These are phyloP conservation scores for Fusarium humuli DNA, from an alignment of 2,329 filamentous ascomycete genomes.

Conservation along the genomic window DNA sequence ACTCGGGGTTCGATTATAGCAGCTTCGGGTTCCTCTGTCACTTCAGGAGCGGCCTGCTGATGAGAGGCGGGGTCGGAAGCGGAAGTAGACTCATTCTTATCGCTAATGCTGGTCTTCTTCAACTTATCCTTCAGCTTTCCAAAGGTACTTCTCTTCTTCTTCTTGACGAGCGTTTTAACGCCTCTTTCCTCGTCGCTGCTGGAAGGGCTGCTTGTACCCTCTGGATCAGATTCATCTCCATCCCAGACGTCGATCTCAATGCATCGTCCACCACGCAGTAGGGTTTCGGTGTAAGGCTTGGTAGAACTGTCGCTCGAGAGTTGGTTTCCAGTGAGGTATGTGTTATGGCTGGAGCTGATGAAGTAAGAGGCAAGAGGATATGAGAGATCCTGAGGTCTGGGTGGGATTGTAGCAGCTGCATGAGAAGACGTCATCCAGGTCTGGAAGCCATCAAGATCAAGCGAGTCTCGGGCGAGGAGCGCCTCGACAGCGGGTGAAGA, in stretches of 20 bases:
- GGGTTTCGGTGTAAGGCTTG: slow-evolving; percentile 85
- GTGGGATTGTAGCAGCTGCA: slow-evolving; percentile 57
- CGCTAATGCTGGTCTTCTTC: slow-evolving; percentile 61
- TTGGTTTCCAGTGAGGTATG: slow-evolving; percentile 90
- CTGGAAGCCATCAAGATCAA: slow-evolving; percentile 64
- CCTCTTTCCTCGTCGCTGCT: slow-evolving; percentile 63
- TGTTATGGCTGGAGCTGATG: slow-evolving; percentile 95
- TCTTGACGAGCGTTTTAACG: slow-evolving; percentile 60
- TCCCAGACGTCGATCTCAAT: slow-evolving; percentile 98
- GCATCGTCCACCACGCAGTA: slow-evolving; percentile 87
- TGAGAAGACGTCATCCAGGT: slow-evolving; percentile 67
- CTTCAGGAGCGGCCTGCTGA: slow-evolving; percentile 22
- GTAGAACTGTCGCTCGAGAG: slow-evolving; percentile 88
- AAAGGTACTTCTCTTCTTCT: slow-evolving; percentile 67
- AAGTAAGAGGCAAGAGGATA: slow-evolving; percentile 91
- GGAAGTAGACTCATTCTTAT: slow-evolving; percentile 42
- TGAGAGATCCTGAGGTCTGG: slow-evolving; percentile 66
- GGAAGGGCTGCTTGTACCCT: slow-evolving; percentile 48
- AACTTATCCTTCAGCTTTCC: slow-evolving; percentile 72
- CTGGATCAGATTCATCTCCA: slow-evolving; percentile 78
- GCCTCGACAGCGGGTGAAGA: slow-evolving; percentile 46
- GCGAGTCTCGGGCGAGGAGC: slow-evolving; percentile 48
- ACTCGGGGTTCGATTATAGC: slow-evolving; percentile 76
- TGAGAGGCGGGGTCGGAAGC: not conserved
- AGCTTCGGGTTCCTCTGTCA: slow-evolving; percentile 42